Percentiles rank a stretch among this genome's conserved stretches.
Conservation (phyloP, 208 protist species). For the Jaenimonas drosophilae region DNA sequence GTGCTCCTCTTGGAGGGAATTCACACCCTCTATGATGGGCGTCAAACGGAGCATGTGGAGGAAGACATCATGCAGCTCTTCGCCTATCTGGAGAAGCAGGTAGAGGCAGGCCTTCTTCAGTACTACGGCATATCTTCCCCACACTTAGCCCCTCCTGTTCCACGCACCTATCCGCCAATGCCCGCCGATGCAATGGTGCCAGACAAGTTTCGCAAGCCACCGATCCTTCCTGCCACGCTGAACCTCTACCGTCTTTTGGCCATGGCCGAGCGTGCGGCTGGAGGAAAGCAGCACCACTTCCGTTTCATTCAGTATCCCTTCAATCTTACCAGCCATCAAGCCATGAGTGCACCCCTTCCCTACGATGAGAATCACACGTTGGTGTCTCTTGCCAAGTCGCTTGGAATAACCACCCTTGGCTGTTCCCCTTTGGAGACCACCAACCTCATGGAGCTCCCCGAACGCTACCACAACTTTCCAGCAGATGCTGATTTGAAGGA, state of each 20-base stretch:
- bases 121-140: slow-evolving; percentile 79
- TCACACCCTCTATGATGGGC: slow-evolving; percentile 74
- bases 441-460: slow-evolving; percentile 72
- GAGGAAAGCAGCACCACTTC: slow-evolving; percentile 56
- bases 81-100: slow-evolving; percentile 72
- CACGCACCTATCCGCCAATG: slow-evolving; percentile 53
- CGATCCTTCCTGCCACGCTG: slow-evolving; percentile 30
- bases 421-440: slow-evolving; percentile 79
- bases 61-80: slow-evolving; percentile 80
- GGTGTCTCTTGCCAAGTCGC: slow-evolving; percentile 35
- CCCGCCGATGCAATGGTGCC: slow-evolving; percentile 73
- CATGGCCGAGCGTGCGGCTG: slow-evolving; percentile 51
- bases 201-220: slow-evolving; percentile 49
- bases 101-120: slow-evolving; percentile 62
- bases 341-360: slow-evolving; percentile 53
- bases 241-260: slow-evolving; percentile 69
- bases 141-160: slow-evolving; percentile 65
- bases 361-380: slow-evolving; percentile 83
- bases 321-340: slow-evolving; percentile 76
- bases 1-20: slow-evolving; percentile 70
- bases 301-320: slow-evolving; percentile 85
- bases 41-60: slow-evolving; percentile 56
- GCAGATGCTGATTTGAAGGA: slow-evolving; percentile 71
- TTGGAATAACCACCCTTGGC: slow-evolving; percentile 65
- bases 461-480: slow-evolving; percentile 87